phyloP scores from a whole-genome alignment of 192 early-diverging fungal genomes.

The Backusella tuberculispora region DNA sequence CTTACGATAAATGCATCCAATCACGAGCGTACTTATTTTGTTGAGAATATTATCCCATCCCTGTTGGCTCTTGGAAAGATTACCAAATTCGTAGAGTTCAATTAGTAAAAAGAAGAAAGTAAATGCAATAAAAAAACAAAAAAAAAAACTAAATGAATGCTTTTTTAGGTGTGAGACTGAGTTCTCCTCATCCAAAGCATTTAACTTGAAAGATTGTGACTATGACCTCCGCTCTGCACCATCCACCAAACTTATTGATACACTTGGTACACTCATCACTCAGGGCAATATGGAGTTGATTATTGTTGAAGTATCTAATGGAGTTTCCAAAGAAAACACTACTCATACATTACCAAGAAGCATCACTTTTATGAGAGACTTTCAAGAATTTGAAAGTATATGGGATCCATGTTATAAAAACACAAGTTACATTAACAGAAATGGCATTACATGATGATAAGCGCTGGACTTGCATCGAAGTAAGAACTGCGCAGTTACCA shows the following conservation, averaged over 20 bases:
- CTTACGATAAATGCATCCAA: neutral
- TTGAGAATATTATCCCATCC: conserved; percentile 20
- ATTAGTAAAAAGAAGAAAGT: conserved; percentile 16
- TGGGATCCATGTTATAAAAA: neutral
- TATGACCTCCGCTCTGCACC: conserved; percentile 3
- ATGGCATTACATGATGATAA: conserved; percentile 9
- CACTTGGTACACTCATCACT: conserved; percentile 12
- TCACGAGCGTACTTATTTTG: conserved; percentile 21
- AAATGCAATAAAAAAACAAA: too few species aligned
- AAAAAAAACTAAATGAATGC: conserved; percentile 8
- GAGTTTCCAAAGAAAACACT: conserved; percentile 7
- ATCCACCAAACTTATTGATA: neutral
- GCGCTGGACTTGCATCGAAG: conserved; percentile 1
- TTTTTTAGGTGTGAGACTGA: conserved; percentile 23
- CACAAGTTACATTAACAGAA: conserved; percentile 13
- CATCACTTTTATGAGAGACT: conserved; percentile 3
- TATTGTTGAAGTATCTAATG: conserved; percentile 18
- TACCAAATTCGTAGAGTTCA: conserved; percentile 18
- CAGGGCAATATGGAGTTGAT: conserved; percentile 16
- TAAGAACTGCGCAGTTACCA: conserved; percentile 12
- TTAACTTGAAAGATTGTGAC: conserved; percentile 10
- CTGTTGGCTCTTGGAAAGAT: conserved; percentile 14
- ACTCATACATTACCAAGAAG: conserved; percentile 13
- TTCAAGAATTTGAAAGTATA: conserved; percentile 8
- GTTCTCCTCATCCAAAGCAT: neutral